Evolutionary conservation across 225 moss, liverwort and hornwort species (phyloP).

Genomic region (Sphagnum tenellum): DNA sequence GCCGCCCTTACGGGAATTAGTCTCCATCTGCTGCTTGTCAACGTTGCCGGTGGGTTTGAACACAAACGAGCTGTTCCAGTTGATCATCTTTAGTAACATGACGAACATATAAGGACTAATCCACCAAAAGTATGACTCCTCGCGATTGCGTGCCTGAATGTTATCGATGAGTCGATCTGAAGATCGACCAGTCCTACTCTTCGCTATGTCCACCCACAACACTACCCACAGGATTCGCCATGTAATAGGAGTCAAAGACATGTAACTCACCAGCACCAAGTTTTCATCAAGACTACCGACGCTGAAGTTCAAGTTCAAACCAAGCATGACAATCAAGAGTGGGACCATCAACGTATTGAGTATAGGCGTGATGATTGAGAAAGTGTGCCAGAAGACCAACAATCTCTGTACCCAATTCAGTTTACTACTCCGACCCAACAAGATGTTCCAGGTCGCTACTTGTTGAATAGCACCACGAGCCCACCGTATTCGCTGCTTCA

Average conservation of each 20-base stretch:
- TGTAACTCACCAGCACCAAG: slow-evolving; percentile 3
- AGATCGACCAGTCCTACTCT: neutral
- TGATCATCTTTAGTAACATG: slow-evolving; percentile 17
- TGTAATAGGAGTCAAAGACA: slow-evolving; percentile 14
- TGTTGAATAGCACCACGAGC: slow-evolving; percentile 50
- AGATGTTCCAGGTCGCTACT: slow-evolving; percentile 23
- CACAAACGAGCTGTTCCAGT: slow-evolving; percentile 28
- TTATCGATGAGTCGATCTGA: too few species aligned
- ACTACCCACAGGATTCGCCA: slow-evolving; percentile 20
- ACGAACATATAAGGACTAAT: slow-evolving; percentile 29
- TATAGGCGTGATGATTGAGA: slow-evolving; percentile 30
- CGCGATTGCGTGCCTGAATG: slow-evolving; percentile 28
- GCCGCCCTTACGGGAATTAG: neutral
- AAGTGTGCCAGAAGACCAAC: slow-evolving; percentile 33
- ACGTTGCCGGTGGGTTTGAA: slow-evolving; percentile 40
- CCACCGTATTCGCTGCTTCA: slow-evolving; percentile 42
- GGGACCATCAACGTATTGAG: slow-evolving; percentile 22
- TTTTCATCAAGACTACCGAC: slow-evolving; percentile 20
- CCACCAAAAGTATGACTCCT: slow-evolving; percentile 61
- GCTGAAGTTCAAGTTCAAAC: slow-evolving; percentile 13
- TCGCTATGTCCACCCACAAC: slow-evolving; percentile 24
- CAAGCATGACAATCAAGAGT: slow-evolving; percentile 12
- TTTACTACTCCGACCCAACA: slow-evolving; percentile 26
- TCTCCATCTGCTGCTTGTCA: slow-evolving; percentile 7
- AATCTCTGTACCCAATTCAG: slow-evolving; percentile 30